Percentiles rank a stretch among this genome's conserved stretches.
These are phyloP conservation scores for Albatrellus ellisii DNA, from an alignment of 768 basidiomycete species.

Conservation along the genomic window DNA sequence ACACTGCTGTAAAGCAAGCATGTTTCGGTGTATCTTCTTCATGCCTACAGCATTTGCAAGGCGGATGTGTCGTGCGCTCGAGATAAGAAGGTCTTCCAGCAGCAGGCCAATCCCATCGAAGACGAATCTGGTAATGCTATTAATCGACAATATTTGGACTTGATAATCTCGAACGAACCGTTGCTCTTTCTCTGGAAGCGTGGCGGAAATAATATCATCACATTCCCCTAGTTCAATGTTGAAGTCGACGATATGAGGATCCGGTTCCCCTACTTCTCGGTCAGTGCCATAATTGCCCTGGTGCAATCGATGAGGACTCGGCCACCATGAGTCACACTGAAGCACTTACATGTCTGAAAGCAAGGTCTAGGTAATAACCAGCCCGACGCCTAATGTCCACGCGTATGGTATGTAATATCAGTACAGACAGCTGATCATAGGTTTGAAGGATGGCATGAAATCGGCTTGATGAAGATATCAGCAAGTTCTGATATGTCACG, in stretches of 20 bases:
- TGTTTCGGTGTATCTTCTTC: constrained; percentile 78
- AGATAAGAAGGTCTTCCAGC: constrained; percentile 74
- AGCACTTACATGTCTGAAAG: constrained; percentile 40
- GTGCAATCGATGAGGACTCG: no score
- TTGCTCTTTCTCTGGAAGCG: constrained; percentile 51
- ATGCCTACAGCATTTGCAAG: constrained; percentile 64
- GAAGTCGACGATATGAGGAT: constrained; percentile 77
- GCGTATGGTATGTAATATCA: constrained; percentile 78
- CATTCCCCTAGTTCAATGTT: constrained; percentile 68
- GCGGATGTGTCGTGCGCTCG: constrained; percentile 57
- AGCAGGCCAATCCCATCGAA: constrained; percentile 79
- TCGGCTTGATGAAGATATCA: constrained; percentile 38
- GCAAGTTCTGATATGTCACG: constrained; percentile 45
- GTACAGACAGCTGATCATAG: constrained; percentile 78
- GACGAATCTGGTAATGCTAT: constrained; percentile 45
- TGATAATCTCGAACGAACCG: constrained; percentile 36
- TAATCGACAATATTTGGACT: constrained; percentile 8
- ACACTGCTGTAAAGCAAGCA: constrained; percentile 85
- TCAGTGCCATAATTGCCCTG: constrained; percentile 84
- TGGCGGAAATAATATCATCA: constrained; percentile 53
- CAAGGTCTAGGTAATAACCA: constrained; percentile 68
- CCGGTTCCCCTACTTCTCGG: constrained; percentile 81
- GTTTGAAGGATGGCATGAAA: constrained; percentile 87
- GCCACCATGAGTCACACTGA: no score
- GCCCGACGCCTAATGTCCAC: constrained; percentile 80